phyloP scores from a whole-genome alignment of 345 rosid genomes.

The Camelina laxa region DNA sequence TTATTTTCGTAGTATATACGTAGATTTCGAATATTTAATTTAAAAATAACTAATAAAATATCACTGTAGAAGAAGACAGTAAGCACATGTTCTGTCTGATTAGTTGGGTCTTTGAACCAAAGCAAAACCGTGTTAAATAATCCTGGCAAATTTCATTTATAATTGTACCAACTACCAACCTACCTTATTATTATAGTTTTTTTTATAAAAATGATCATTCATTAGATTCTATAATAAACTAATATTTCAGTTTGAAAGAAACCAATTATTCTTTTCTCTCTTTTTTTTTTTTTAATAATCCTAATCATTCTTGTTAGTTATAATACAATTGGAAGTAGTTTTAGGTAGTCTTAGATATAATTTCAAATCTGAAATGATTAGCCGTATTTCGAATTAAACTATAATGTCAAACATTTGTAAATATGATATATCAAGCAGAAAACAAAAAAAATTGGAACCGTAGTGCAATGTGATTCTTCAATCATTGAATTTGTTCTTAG shows the following conservation, averaged over 20 bases:
- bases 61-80: conserved; percentile 2
- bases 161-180: conserved; percentile 41
- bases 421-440: not conserved
- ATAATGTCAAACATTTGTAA: conserved; percentile 21
- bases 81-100: conserved; percentile 41
- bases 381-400: conserved; percentile 19
- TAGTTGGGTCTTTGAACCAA: conserved; percentile 42
- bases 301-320: conserved; percentile 14
- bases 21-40: conserved; percentile 10
- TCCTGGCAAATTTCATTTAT: conserved; percentile 33
- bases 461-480: conserved; percentile 17
- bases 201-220: not conserved
- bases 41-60: conserved; percentile 7
- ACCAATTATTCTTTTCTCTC: not conserved
- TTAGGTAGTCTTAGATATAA: conserved; percentile 13
- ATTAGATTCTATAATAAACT: conserved; percentile 25
- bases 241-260: conserved; percentile 21
- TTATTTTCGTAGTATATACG: not conserved
- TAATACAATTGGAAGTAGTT: conserved; percentile 23
- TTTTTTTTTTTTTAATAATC: not conserved
- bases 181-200: conserved; percentile 15
- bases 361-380: conserved; percentile 19
- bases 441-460: conserved; percentile 23
- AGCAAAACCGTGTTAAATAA: conserved; percentile 42
- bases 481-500: conserved; percentile 30